Evolutionary conservation across 2,329 filamentous ascomycete species (phyloP).

Genomic region (Fusarium denticulatum): DNA sequence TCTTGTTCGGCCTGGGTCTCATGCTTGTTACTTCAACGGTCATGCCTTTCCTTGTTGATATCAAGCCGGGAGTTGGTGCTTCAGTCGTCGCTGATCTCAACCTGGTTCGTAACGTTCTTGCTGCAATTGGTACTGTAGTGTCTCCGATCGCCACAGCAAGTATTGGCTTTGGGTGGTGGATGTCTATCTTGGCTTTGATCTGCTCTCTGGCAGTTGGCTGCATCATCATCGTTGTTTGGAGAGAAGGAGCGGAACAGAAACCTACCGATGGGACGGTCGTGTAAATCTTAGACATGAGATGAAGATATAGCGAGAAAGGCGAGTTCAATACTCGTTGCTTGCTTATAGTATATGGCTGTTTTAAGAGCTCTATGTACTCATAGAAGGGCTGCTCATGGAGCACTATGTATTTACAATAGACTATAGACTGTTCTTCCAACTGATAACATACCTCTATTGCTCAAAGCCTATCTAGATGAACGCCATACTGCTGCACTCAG

Average conservation of each 20-base stretch:
- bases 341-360: too few species aligned
- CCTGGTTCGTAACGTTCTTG: not conserved
- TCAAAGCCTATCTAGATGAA: too few species aligned
- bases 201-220: not conserved
- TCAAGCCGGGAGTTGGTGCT: not conserved
- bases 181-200: not conserved
- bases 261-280: not conserved
- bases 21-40: not conserved
- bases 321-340: too few species aligned
- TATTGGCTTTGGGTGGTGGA: not conserved
- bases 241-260: not conserved
- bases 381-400: not conserved
- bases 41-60: slow-evolving; percentile 1
- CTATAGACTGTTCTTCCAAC: not conserved
- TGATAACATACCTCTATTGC: too few species aligned
- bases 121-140: not conserved
- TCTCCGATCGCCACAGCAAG: not conserved
- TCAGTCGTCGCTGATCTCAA: slow-evolving; percentile 4
- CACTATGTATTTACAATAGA: not conserved
- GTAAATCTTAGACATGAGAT: not conserved
- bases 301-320: too few species aligned
- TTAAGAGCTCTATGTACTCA: not conserved
- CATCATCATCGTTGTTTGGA: not conserved
- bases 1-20: not conserved
- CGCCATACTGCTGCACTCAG: too few species aligned